A percentile compares a stretch with the other conserved stretches of the same genome.
These are phyloP conservation scores for Sphagnum fallax DNA, from an alignment of 228 moss, liverwort and hornwort genomes.

Conservation along the genomic window DNA sequence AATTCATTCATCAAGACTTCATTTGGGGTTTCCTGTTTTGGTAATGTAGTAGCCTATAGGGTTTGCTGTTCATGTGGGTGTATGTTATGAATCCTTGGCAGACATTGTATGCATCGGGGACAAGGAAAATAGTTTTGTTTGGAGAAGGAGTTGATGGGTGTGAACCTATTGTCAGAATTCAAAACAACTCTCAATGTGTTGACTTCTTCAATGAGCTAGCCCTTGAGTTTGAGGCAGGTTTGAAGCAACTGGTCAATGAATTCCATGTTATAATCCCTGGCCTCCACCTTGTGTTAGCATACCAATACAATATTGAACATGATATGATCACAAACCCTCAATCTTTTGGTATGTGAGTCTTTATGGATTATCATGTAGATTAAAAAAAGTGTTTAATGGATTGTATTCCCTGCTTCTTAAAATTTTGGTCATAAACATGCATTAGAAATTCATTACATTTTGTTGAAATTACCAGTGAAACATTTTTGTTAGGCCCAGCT, in stretches of 20 bases:
- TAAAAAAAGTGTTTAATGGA: no score
- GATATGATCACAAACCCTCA: conserved; percentile 22
- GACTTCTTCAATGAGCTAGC: conserved; percentile 22
- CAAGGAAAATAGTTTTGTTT: conserved; percentile 29
- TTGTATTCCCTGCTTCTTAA: no score
- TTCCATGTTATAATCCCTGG: conserved; percentile 5
- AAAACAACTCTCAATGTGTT: conserved; percentile 19
- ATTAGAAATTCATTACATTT: no score
- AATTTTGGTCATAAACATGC: no score
- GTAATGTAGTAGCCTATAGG: no score
- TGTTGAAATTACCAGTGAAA: no score
- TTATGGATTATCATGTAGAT: no score
- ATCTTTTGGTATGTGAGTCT: conserved; percentile 10
- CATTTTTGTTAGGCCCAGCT: no score
- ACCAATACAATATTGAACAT: conserved; percentile 14
- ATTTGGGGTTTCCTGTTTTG: no score
- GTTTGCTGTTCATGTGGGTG: neutral
- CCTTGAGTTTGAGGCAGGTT: conserved; percentile 16
- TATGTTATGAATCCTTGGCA: conserved; percentile 1
- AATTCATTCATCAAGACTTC: no score
- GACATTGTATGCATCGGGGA: conserved; percentile 24
- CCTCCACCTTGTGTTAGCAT: conserved; percentile 21
- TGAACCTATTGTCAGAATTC: conserved; percentile 23
- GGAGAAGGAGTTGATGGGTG: conserved; percentile 29
- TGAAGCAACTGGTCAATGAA: conserved; percentile 25